Percentiles rank a stretch among this genome's conserved stretches.
These are phyloP conservation scores for Rosa hybrid DNA, from an alignment of 331 rosid species.

Conservation along the genomic window DNA sequence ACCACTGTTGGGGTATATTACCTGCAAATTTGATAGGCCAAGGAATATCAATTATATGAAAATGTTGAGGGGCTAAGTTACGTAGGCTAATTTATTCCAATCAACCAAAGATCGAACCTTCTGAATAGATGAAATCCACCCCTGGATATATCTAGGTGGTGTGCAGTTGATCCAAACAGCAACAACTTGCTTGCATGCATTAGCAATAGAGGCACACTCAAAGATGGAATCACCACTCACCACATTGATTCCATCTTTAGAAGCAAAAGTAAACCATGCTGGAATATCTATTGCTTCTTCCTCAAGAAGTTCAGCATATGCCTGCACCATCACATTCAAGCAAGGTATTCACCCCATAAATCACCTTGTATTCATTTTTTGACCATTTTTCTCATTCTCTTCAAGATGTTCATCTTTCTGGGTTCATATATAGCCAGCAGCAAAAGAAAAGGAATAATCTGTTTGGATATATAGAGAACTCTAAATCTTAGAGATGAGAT, in stretches of 20 bases:
- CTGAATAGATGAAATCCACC: conserved; percentile 54
- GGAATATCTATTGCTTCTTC: conserved; percentile 79
- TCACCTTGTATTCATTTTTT: not conserved
- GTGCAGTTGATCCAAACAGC: conserved; percentile 88
- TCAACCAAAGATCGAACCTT: conserved; percentile 43
- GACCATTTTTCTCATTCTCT: not conserved
- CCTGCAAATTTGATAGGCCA: conserved; percentile 44
- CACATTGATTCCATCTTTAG: conserved; percentile 70
- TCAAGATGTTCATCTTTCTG: not conserved
- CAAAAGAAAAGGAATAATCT: not conserved
- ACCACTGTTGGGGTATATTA: conserved; percentile 89
- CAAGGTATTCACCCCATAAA: not conserved
- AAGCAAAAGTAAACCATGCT: conserved; percentile 81
- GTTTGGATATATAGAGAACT: not conserved
- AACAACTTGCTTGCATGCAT: conserved; percentile 61
- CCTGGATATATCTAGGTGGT: conserved; percentile 74
- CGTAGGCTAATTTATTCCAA: not conserved
- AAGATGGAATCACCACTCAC: conserved; percentile 73
- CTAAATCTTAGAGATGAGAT: not conserved
- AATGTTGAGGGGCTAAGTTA: not conserved
- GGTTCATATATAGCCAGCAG: not conserved
- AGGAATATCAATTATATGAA: not conserved
- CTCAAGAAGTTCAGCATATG: conserved; percentile 69
- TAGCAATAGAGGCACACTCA: conserved; percentile 76
- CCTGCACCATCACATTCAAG: conserved; percentile 29